Percentiles rank a stretch among this genome's conserved stretches.
These are phyloP conservation scores for Herpetomonas samuelpessoai DNA, from an alignment of 208 protist genomes.

Conservation along the genomic window DNA sequence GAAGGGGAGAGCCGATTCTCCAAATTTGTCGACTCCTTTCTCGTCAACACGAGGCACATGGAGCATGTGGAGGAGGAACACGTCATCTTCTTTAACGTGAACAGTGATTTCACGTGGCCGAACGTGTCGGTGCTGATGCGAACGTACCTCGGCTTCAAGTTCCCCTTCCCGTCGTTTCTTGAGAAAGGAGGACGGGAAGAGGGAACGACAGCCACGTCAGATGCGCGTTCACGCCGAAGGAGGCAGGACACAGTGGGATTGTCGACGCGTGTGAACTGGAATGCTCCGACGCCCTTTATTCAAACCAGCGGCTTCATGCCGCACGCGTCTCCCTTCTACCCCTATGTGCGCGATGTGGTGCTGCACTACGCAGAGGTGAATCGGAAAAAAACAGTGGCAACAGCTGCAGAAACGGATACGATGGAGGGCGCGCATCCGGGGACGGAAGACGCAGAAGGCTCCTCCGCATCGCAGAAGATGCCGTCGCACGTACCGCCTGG, in stretches of 20 bases:
- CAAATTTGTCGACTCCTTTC: slow-evolving; percentile 14
- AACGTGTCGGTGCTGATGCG: slow-evolving; percentile 7
- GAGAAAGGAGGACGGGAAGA: no score
- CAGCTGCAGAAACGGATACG: not conserved
- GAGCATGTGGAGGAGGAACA: slow-evolving; percentile 4
- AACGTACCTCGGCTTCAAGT: slow-evolving; percentile 7
- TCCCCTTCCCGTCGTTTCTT: slow-evolving; percentile 10
- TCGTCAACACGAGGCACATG: not conserved
- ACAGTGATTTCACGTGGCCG: slow-evolving; percentile 8
- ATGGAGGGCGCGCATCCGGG: not conserved
- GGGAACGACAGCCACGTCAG: no score
- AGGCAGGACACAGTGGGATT: no score
- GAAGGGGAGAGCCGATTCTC: not conserved
- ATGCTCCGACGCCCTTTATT: no score
- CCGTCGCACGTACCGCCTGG: not conserved
- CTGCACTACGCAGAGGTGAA: not conserved
- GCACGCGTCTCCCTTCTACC: not conserved
- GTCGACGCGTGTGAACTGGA: no score
- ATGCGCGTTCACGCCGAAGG: no score
- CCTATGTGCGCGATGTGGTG: not conserved
- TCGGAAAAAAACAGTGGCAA: not conserved
- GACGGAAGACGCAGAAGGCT: not conserved
- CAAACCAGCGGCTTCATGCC: no score
- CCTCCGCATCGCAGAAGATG: not conserved
- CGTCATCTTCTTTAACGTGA: slow-evolving; percentile 26